phyloP scores from a whole-genome alignment of 371 early-diverging fungal species.

The Mortierella sp. region DNA sequence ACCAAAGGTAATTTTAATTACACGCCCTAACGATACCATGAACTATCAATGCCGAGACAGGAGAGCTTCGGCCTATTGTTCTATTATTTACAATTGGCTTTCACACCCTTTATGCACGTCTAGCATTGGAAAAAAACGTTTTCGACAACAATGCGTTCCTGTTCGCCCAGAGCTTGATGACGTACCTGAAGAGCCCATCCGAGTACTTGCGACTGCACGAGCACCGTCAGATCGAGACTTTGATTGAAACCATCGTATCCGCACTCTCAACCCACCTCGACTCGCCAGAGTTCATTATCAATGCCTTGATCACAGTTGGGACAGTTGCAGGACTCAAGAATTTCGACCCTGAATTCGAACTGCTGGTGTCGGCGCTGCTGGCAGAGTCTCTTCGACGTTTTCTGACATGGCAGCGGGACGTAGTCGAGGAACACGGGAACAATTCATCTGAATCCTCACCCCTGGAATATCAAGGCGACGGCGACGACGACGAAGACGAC shows the following conservation, averaged over 20 bases:
- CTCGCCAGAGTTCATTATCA: constrained; percentile 31
- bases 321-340: constrained; percentile 26
- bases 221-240: background rate
- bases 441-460: constrained; percentile 5
- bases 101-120: background rate
- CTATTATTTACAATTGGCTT: background rate
- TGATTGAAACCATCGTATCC: constrained; percentile 9
- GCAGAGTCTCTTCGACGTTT: constrained; percentile 6
- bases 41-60: background rate
- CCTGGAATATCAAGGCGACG: background rate
- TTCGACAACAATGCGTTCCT: constrained; percentile 36
- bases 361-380: constrained; percentile 27
- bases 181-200: background rate
- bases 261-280: constrained; percentile 25
- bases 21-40: background rate
- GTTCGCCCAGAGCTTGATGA: constrained; percentile 29
- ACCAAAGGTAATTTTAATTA: background rate
- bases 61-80: background rate
- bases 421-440: background rate
- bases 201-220: constrained; percentile 14
- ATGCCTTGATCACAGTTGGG: constrained; percentile 33
- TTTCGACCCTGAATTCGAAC: constrained; percentile 29
- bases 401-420: constrained; percentile 14
- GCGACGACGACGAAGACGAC: background rate
- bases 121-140: constrained; percentile 7